A percentile compares a stretch with the other conserved stretches of the same genome.
phyloP scores from a whole-genome alignment of 805 yeast species.

The Starmerella davenportii region DNA sequence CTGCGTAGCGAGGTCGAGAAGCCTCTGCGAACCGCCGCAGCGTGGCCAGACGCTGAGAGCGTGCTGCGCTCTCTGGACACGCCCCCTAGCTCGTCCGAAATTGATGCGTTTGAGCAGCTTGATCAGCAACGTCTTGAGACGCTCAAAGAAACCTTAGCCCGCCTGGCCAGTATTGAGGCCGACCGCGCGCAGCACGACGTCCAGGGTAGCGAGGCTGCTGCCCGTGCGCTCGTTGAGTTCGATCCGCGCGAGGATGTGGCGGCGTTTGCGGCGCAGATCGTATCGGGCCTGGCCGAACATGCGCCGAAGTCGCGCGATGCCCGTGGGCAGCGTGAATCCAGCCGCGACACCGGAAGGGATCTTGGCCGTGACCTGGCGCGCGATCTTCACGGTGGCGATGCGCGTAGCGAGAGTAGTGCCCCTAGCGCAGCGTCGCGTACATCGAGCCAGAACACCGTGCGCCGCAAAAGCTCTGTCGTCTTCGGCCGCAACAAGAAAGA shows the following conservation, averaged over 20 bases:
- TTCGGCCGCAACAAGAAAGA: not conserved
- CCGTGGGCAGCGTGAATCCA: not conserved
- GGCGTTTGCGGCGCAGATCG: conserved; percentile 31
- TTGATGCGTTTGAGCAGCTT: conserved; percentile 36
- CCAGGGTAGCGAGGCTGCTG: conserved; percentile 40
- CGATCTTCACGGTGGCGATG: not conserved
- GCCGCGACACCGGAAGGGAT: not conserved
- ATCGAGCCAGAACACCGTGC: conserved; percentile 8
- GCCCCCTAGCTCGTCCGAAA: conserved; percentile 25
- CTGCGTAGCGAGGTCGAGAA: conserved; percentile 25
- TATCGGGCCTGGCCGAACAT: conserved; percentile 16
- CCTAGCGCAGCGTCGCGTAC: conserved; percentile 1
- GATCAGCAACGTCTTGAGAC: conserved; percentile 34
- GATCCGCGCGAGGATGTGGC: conserved; percentile 43
- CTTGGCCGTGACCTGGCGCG: not conserved
- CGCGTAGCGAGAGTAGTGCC: not conserved
- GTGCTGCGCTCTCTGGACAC: conserved; percentile 4
- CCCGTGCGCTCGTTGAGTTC: conserved; percentile 47
- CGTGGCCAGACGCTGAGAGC: conserved; percentile 18
- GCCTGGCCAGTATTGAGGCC: conserved; percentile 42
- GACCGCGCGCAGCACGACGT: conserved; percentile 34
- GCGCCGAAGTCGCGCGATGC: conserved; percentile 1
- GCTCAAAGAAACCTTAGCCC: conserved; percentile 47
- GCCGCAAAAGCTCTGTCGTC: conserved; percentile 4
- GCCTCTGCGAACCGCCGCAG: conserved; percentile 29